These are phyloP conservation scores for Wickerhamiella spandovensis DNA, from an alignment of 805 yeast genomes.

Conservation along the genomic window DNA sequence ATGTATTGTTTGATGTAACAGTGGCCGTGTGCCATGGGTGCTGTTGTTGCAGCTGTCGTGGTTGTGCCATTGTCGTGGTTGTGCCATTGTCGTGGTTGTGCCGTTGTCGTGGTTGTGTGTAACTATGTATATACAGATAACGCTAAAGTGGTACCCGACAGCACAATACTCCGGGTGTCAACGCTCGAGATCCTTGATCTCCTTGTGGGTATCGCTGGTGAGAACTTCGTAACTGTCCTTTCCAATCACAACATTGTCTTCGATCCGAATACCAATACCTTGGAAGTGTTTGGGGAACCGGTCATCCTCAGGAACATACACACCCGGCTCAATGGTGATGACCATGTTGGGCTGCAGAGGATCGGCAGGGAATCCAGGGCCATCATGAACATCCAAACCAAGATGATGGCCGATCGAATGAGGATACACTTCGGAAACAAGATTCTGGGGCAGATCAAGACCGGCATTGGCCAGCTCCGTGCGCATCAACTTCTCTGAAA, in stretches of 20 bases:
- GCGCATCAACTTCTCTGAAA: conserved; percentile 46
- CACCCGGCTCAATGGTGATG: conserved; percentile 90
- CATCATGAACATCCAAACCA: conserved; percentile 63
- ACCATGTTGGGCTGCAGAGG: conserved; percentile 59
- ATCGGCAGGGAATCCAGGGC: conserved; percentile 17
- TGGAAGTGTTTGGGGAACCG: conserved; percentile 66
- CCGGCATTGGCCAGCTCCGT: conserved; percentile 64
- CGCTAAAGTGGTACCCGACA: too few species aligned
- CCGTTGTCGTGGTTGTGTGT: too few species aligned
- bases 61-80: too few species aligned
- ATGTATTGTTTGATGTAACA: too few species aligned
- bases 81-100: too few species aligned
- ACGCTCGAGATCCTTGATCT: conserved; percentile 62
- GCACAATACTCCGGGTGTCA: too few species aligned
- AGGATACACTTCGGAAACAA: conserved; percentile 49
- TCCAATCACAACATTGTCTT: conserved; percentile 86
- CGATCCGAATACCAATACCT: conserved; percentile 87
- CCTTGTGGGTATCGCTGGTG: conserved; percentile 78
- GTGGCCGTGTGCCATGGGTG: too few species aligned
- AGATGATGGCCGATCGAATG: conserved; percentile 93
- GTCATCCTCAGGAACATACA: conserved; percentile 66
- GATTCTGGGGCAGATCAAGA: conserved; percentile 28
- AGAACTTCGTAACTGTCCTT: conserved; percentile 41
- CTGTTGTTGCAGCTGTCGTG: too few species aligned
- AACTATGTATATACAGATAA: background rate